These are phyloP conservation scores for Haplosporangium sp. DNA, from an alignment of 371 early-diverging fungal species.

Conservation along the genomic window DNA sequence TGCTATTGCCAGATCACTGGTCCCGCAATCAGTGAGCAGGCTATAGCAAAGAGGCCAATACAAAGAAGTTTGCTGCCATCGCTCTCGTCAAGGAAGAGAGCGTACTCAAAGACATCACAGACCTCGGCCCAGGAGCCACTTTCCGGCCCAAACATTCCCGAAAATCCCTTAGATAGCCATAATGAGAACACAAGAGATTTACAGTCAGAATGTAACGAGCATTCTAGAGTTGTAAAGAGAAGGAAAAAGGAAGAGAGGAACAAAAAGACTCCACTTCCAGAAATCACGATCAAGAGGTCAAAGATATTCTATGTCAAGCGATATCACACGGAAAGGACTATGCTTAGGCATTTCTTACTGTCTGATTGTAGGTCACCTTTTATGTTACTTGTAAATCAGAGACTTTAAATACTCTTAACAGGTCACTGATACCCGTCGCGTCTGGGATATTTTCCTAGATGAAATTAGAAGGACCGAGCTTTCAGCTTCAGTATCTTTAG, in stretches of 20 bases:
- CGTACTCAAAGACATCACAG: background rate
- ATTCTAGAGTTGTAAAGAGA: background rate
- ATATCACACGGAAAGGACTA: constrained; percentile 18
- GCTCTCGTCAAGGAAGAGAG: constrained; percentile 10
- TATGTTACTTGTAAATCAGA: background rate
- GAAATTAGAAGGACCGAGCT: background rate
- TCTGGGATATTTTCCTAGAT: constrained; percentile 2
- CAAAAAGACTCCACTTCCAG: background rate
- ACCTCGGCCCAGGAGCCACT: background rate
- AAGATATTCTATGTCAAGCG: constrained; percentile 28
- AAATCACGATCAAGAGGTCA: constrained; percentile 21
- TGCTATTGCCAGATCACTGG: constrained; percentile 55
- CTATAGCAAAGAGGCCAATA: constrained; percentile 7
- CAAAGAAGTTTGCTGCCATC: constrained; percentile 4
- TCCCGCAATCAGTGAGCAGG: constrained; percentile 29
- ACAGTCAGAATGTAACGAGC: background rate
- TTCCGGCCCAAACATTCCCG: background rate
- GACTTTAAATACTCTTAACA: background rate
- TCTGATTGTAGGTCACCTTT: constrained; percentile 13
- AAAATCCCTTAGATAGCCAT: background rate
- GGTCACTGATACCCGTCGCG: background rate
- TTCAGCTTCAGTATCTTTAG: background rate
- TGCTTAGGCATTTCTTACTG: constrained; percentile 25
- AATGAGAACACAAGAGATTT: background rate
- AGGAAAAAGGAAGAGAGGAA: background rate